A percentile compares a stretch with the other conserved stretches of the same genome.
These are phyloP conservation scores for Chlamydomonas eustigma DNA, from an alignment of 139 green algal species.

Conservation along the genomic window DNA sequence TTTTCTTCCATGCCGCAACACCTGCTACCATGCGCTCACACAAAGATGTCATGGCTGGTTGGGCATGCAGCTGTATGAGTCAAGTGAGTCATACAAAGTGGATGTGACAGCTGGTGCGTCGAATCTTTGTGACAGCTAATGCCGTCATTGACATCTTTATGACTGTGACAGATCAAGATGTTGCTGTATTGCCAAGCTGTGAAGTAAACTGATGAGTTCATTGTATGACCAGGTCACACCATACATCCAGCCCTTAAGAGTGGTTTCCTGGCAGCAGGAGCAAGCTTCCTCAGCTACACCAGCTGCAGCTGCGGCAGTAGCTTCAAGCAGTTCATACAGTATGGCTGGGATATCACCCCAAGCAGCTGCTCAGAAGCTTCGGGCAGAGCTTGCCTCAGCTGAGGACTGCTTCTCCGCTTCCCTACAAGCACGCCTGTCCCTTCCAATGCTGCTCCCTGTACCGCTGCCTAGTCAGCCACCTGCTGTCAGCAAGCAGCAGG, in stretches of 20 bases:
- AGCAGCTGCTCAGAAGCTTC: background rate
- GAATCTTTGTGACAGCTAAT: no score
- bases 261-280: background rate
- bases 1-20: constrained; percentile 42
- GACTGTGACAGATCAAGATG: no score
- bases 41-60: constrained; percentile 25
- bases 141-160: no score
- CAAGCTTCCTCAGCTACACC: no score
- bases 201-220: no score
- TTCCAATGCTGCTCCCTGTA: no score
- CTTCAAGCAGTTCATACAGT: background rate
- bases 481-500: no score
- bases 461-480: no score
- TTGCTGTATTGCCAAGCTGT: no score
- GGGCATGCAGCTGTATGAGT: constrained; percentile 24
- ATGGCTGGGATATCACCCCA: background rate
- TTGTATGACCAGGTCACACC: background rate
- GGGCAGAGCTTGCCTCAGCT: background rate
- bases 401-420: background rate
- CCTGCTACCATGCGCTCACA: constrained; percentile 13
- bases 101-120: no score
- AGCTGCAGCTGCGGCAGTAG: background rate
- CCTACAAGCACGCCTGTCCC: background rate
- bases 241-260: background rate
- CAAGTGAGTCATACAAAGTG: no score